These are phyloP conservation scores for Beauveria sp. DNA, from an alignment of 2,329 filamentous ascomycete species.

Conservation along the genomic window DNA sequence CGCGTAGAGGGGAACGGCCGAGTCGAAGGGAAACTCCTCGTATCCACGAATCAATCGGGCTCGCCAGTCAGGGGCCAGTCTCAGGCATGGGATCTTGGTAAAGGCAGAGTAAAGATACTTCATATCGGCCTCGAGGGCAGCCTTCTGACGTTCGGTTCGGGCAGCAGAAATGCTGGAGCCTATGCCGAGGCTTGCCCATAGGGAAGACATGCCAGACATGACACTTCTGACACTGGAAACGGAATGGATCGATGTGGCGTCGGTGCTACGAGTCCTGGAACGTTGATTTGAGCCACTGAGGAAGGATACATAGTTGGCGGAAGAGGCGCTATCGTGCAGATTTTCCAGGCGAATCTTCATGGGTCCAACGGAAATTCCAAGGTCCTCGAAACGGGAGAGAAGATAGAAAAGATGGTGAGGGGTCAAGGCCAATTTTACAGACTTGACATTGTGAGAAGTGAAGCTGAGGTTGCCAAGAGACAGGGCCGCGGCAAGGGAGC, in stretches of 20 bases:
- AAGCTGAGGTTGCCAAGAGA: constrained; percentile 82
- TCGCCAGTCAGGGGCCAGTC: constrained; percentile 85
- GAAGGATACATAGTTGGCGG: constrained; percentile 93
- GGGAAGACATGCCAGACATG: constrained; percentile 90
- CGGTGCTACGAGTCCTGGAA: constrained; percentile 69
- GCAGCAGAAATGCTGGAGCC: constrained; percentile 70
- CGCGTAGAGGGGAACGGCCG: constrained; percentile 87
- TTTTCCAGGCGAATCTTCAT: constrained; percentile 97
- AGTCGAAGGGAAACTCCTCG: constrained; percentile 97
- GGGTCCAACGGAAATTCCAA: constrained; percentile 82
- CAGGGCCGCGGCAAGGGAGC: constrained; percentile 73
- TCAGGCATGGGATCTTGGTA: constrained; percentile 91
- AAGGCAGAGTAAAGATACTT: constrained; percentile 98
- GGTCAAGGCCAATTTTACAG: constrained; percentile 84
- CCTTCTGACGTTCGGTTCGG: constrained; percentile 84
- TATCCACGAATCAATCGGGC: constrained; percentile 85
- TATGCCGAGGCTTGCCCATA: constrained; percentile 85
- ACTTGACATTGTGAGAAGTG: constrained; percentile 76
- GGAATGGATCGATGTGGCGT: constrained; percentile 87
- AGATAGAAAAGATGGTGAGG: constrained; percentile 97
- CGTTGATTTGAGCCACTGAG: constrained; percentile 70
- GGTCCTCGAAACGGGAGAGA: constrained; percentile 87
- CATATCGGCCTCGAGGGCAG: constrained; percentile 73
- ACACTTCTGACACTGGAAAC: constrained; percentile 95
- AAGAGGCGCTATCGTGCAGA: constrained; percentile 77